Percentiles rank a stretch among this genome's conserved stretches.
These are phyloP conservation scores for Hygrophila difformis DNA, from an alignment of 257 asterid genomes.

Conservation along the genomic window DNA sequence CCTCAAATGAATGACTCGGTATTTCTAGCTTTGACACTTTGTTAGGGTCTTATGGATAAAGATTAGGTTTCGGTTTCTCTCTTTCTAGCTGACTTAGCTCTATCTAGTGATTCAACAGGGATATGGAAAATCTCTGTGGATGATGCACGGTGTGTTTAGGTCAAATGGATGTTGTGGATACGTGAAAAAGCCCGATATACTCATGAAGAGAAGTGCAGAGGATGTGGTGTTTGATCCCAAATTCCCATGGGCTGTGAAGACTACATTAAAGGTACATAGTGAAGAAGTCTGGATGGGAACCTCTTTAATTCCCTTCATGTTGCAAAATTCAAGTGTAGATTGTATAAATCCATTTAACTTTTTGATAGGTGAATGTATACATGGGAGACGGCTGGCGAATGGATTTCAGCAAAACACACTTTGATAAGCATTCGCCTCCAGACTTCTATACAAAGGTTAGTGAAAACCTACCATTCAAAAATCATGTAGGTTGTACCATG, in stretches of 20 bases:
- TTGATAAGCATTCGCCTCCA: constrained; percentile 87
- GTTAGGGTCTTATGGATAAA: neutral
- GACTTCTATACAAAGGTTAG: constrained; percentile 89
- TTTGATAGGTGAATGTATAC: constrained; percentile 57
- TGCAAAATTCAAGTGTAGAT: too few species aligned
- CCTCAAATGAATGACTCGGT: too few species aligned
- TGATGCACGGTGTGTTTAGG: constrained; percentile 97
- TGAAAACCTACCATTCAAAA: neutral
- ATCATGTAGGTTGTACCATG: neutral
- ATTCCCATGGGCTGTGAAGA: constrained; percentile 53
- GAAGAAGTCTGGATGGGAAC: neutral
- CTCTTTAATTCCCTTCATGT: too few species aligned
- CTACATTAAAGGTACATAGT: constrained; percentile 66
- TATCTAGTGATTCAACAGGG: constrained; percentile 30
- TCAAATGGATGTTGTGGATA: constrained; percentile 88
- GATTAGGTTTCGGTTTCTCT: neutral
- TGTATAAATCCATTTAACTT: neutral
- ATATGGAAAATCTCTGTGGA: constrained; percentile 82
- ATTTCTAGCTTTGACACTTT: neutral
- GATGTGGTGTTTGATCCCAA: constrained; percentile 69
- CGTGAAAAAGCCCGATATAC: constrained; percentile 66
- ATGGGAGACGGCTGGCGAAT: constrained; percentile 96
- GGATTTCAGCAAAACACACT: constrained; percentile 95
- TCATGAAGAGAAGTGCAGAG: constrained; percentile 40
- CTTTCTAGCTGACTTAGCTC: neutral